phyloP scores from a whole-genome alignment of 169 alveolate species.

The Eimeria acervulina region DNA sequence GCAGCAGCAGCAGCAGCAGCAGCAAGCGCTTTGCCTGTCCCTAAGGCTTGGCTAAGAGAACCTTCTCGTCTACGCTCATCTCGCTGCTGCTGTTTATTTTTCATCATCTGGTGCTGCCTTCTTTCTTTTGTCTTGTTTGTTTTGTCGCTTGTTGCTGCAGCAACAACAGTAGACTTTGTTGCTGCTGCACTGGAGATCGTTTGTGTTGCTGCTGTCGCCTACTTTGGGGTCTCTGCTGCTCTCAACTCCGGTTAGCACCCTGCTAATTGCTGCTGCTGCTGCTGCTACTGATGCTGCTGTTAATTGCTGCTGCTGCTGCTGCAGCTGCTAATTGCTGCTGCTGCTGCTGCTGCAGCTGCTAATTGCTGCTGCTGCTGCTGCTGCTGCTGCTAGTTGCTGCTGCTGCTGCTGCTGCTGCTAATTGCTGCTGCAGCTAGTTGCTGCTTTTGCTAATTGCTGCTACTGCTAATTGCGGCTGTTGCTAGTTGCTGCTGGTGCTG shows the following conservation, averaged over 20 bases:
- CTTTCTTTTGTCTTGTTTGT: neutral
- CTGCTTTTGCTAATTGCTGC: neutral
- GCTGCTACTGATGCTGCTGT: slow-evolving; percentile 4
- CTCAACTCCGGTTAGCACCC: neutral
- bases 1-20: slow-evolving; percentile 45
- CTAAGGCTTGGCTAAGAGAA: slow-evolving; percentile 31
- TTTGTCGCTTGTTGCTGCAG: neutral
- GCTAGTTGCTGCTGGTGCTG: neutral
- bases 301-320: neutral
- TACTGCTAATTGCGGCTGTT: neutral
- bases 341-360: slow-evolving; percentile 1
- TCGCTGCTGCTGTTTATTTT: neutral
- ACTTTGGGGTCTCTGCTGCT: slow-evolving; percentile 14
- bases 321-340: neutral
- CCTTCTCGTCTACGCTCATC: neutral
- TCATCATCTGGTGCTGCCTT: neutral
- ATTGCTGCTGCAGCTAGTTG: neutral
- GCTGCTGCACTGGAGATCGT: slow-evolving; percentile 5
- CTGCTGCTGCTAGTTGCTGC: neutral
- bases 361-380: neutral
- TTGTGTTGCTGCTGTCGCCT: neutral
- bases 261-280: neutral
- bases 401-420: neutral
- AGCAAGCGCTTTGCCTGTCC: neutral
- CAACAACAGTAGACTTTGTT: neutral